These are phyloP conservation scores for Aspergillus leporis DNA, from an alignment of 495 filamentous ascomycete genomes.

Conservation along the genomic window DNA sequence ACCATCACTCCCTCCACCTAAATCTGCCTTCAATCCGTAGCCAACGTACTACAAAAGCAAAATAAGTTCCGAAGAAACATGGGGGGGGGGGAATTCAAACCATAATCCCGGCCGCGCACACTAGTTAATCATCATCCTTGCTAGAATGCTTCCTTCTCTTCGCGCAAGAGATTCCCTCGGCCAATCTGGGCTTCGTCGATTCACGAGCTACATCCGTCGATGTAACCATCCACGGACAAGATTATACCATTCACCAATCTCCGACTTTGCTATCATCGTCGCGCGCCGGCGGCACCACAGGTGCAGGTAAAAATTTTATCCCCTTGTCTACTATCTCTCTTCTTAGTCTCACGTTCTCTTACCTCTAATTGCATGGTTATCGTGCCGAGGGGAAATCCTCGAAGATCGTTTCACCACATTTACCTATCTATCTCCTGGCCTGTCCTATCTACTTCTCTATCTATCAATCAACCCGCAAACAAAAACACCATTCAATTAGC, in stretches of 20 bases:
- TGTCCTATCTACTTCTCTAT: background rate
- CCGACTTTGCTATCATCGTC: slow-evolving; percentile 77
- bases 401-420: background rate
- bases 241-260: slow-evolving; percentile 82
- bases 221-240: slow-evolving; percentile 64
- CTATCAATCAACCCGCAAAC: background rate
- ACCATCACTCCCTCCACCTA: background rate
- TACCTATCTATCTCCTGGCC: too few relatives aligned
- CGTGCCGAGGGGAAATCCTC: too few relatives aligned
- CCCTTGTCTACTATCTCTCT: slow-evolving; percentile 22
- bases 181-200: slow-evolving; percentile 84
- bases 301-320: slow-evolving; percentile 84
- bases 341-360: background rate
- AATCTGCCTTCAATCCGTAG: background rate
- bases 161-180: slow-evolving; percentile 69
- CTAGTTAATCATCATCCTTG: background rate
- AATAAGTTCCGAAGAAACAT: background rate
- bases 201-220: slow-evolving; percentile 63
- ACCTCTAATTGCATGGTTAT: background rate
- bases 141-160: slow-evolving; percentile 87
- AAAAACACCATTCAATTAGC: background rate
- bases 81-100: background rate
- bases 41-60: background rate
- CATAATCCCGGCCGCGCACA: background rate
- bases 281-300: slow-evolving; percentile 82